A percentile compares a stretch with the other conserved stretches of the same genome.
Evolutionary conservation across 139 green algal genomes (phyloP).

Genomic region (Astrephomene gubernaculifera): DNA sequence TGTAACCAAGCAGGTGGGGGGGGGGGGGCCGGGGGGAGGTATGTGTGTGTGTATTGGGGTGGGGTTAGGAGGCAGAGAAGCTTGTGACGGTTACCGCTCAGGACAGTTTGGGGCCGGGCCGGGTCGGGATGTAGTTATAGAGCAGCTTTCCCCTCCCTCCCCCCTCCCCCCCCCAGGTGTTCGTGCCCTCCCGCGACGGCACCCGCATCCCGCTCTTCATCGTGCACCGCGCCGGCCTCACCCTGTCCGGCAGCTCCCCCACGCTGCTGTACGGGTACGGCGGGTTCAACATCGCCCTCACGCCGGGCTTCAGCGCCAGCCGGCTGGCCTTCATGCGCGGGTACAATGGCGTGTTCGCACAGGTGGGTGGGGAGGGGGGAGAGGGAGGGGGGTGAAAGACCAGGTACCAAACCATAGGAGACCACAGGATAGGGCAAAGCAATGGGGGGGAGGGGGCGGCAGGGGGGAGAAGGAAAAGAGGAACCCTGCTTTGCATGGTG

Average conservation of each 20-base stretch:
- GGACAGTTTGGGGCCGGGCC: no score
- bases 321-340: slow-evolving; percentile 66
- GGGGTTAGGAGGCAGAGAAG: not conserved
- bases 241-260: slow-evolving; percentile 73
- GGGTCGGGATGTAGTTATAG: no score
- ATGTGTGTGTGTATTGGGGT: not conserved
- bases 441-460: no score
- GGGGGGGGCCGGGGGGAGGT: not conserved
- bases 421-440: no score
- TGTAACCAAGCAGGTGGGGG: slow-evolving; percentile 79
- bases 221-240: slow-evolving; percentile 71
- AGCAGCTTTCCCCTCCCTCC: no score
- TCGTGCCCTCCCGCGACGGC: slow-evolving; percentile 87
- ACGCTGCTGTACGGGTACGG: slow-evolving; percentile 95
- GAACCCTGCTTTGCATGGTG: no score
- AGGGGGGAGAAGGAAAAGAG: no score
- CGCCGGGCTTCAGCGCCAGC: slow-evolving; percentile 81
- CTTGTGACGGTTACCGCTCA: no score
- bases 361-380: slow-evolving; percentile 12
- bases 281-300: slow-evolving; percentile 93
- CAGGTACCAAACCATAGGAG: no score
- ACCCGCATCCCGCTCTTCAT: slow-evolving; percentile 91
- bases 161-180: slow-evolving; percentile 69
- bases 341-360: slow-evolving; percentile 72
- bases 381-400: no score